Evolutionary conservation across 345 rosid genomes (phyloP), one percentile per base, ranked within the genome.

Genomic region (Mallotus nudiflorus): DNA sequence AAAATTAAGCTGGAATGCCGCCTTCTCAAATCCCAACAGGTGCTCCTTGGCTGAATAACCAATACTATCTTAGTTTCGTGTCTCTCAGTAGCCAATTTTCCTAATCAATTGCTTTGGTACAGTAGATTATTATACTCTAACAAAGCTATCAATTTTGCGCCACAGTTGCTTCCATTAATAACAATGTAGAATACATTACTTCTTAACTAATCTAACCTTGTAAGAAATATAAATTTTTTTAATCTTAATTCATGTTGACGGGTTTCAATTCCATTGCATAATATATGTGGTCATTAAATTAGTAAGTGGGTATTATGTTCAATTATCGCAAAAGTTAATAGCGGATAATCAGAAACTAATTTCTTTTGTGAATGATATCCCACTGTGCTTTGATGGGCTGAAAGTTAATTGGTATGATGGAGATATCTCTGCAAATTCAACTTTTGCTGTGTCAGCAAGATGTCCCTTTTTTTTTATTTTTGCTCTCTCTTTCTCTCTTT

Each of bases 391-490:
- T 11, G 27, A 42, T 66, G 28, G 44, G 42, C 42, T 14, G 6
- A 20, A 18, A 46, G 14, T 31, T 12, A 13, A 19, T 27, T 11
- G 44, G 35, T 25, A 8, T 9, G 66, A 10, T 44, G 12, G 18
- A 22, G 2, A 39, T 37, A 11, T 39, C 0, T 44, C 20, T 44
- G 37, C 44, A 44, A 44, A 12, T 65, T n/a, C 40, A 52, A 35
- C 60, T 52, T 50, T 66, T n/a, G 7, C 49, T 25, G 4, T 35
- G 64, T 59, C 64, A 59, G 46, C 44, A 59, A 59, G 27, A 59
- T 59, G 27, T n/a, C 24, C 16, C 5, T 3, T n/a, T 59, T 33
- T 4, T 35, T 59, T 37, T n/a, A n/a, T n/a, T n/a, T n/a, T n/a
- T n/a, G n/a, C n/a, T n/a, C n/a, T n/a, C n/a, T n/a, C n/a, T n/a